phyloP scores from a whole-genome alignment of 768 basidiomycete genomes.

The Phaeotremella skinneri region DNA sequence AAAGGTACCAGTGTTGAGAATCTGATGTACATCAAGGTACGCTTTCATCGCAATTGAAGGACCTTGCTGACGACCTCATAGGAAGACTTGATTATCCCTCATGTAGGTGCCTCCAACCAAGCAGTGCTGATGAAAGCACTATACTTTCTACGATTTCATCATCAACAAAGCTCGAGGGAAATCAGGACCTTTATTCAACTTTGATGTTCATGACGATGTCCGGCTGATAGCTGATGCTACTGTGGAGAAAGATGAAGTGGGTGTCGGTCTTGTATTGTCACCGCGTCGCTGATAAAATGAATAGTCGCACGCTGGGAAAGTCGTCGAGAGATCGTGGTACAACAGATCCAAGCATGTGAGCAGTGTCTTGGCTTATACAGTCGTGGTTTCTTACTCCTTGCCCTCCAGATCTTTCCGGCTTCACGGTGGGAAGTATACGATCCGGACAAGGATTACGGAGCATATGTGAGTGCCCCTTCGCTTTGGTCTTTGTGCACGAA shows the following conservation, averaged over 20 bases:
- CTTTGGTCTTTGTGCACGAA: too few species aligned
- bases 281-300: neutral
- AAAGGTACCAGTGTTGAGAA: slow-evolving; percentile 89
- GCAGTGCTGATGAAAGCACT: slow-evolving; percentile 28
- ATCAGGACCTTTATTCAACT: slow-evolving; percentile 95
- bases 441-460: slow-evolving; percentile 88
- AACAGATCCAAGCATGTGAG: slow-evolving; percentile 76
- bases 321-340: slow-evolving; percentile 94
- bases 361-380: neutral
- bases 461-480: slow-evolving; percentile 89
- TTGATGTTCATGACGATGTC: slow-evolving; percentile 98
- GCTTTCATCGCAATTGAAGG: slow-evolving; percentile 24
- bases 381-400: neutral
- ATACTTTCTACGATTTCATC: slow-evolving; percentile 98
- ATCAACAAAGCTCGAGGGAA: slow-evolving; percentile 98
- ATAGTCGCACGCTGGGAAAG: slow-evolving; percentile 84
- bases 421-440: slow-evolving; percentile 98
- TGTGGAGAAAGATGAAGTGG: slow-evolving; percentile 91
- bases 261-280: slow-evolving; percentile 17
- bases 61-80: neutral
- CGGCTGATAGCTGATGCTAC: slow-evolving; percentile 91
- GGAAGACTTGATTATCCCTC: slow-evolving; percentile 96
- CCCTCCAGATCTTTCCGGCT: slow-evolving; percentile 79
- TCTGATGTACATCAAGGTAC: slow-evolving; percentile 94
- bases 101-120: slow-evolving; percentile 59